Percentiles rank a stretch among this genome's conserved stretches.
phyloP scores from a whole-genome alignment of 2,329 filamentous ascomycete genomes.

The Phyllosticta citrichinensis region DNA sequence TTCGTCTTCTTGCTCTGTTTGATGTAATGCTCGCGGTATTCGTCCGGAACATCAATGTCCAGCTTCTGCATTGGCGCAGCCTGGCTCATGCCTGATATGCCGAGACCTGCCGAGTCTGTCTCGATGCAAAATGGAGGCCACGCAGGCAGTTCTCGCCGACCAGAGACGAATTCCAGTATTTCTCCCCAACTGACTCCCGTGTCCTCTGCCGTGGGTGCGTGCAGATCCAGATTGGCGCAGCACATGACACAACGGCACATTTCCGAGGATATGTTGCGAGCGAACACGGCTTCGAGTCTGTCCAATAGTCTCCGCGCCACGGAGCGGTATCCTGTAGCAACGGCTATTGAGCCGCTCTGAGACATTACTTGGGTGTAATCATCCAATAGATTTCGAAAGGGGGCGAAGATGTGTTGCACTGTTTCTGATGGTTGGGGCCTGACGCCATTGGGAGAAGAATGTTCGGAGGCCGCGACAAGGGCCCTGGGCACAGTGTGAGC shows the following conservation, averaged over 20 bases:
- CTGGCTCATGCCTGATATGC: conserved; percentile 41
- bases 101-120: conserved; percentile 42
- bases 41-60: conserved; percentile 87
- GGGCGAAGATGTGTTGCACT: conserved; percentile 67
- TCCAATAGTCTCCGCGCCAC: conserved; percentile 86
- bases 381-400: conserved; percentile 72
- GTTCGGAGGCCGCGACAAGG: conserved; percentile 51
- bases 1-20: conserved; percentile 88
- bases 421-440: conserved; percentile 38
- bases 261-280: conserved; percentile 77
- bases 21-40: conserved; percentile 86
- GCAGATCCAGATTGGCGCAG: conserved; percentile 35
- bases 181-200: conserved; percentile 88
- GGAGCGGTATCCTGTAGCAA: conserved; percentile 89
- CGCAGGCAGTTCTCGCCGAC: conserved; percentile 69
- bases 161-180: conserved; percentile 84
- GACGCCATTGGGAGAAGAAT: conserved; percentile 45
- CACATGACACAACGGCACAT: conserved; percentile 85
- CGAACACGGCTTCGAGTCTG: conserved; percentile 87
- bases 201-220: conserved; percentile 34
- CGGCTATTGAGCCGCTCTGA: conserved; percentile 81
- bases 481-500: conserved; percentile 60
- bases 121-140: conserved; percentile 77
- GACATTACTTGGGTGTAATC: conserved; percentile 74
- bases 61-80: conserved; percentile 62